Evolutionary conservation across 768 basidiomycete genomes (phyloP).

Genomic region (Auriscalpium vulgare): DNA sequence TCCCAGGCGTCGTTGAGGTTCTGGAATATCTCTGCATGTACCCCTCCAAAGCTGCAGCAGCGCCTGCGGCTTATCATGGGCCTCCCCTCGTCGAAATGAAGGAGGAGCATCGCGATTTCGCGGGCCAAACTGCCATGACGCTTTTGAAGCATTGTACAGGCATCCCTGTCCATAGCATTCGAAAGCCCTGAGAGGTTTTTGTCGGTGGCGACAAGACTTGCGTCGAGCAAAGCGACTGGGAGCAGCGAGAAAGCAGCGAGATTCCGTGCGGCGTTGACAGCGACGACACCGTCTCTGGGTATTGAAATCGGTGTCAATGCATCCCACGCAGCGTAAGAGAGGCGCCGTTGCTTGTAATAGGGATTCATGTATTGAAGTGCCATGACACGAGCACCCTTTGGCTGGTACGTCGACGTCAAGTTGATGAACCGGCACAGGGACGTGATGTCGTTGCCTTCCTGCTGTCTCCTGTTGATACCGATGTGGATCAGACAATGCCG

Average conservation of each 20-base stretch:
- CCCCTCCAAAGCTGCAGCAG: constrained; percentile 6
- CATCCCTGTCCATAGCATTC: neutral
- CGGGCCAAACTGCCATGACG: constrained; percentile 1
- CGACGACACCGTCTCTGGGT: too few species aligned
- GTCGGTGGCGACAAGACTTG: neutral
- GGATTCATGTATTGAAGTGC: too few species aligned
- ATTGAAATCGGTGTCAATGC: too few species aligned
- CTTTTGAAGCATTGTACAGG: neutral
- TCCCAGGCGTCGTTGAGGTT: neutral
- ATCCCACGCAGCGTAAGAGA: too few species aligned
- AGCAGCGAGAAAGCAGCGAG: neutral
- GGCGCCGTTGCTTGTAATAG: too few species aligned
- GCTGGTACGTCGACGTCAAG: too few species aligned
- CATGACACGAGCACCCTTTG: too few species aligned
- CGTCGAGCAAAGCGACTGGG: constrained; percentile 7
- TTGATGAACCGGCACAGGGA: too few species aligned
- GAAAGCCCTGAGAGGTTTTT: neutral
- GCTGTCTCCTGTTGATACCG: too few species aligned
- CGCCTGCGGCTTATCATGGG: constrained; percentile 6
- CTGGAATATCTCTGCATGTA: neutral
- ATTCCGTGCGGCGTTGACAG: neutral
- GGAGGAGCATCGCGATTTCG: constrained; percentile 1
- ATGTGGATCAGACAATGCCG: too few species aligned
- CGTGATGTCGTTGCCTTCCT: too few species aligned
- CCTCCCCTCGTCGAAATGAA: constrained; percentile 4